Percentiles rank a stretch among this genome's conserved stretches.
phyloP scores from a whole-genome alignment of 352 stramenopile genomes.

The Phytopythium litorale region DNA sequence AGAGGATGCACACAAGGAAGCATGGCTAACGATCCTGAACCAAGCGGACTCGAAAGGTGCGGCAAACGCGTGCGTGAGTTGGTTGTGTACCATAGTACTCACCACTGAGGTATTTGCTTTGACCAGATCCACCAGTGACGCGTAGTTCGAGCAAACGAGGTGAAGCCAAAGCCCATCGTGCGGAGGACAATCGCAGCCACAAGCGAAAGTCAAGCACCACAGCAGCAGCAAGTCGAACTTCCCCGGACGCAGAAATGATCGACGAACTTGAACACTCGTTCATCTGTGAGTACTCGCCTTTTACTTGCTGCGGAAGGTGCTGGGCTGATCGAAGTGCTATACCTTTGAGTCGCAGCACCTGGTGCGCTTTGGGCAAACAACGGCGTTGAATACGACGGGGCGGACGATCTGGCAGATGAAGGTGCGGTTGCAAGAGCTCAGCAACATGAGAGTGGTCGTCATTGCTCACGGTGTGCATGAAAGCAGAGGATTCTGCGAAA shows the following conservation, averaged over 20 bases:
- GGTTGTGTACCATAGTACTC: not conserved
- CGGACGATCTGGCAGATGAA: not conserved
- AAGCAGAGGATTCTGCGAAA: not conserved
- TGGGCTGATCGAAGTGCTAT: not conserved
- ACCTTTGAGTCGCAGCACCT: not conserved
- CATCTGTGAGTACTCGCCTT: not conserved
- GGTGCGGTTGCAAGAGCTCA: not conserved
- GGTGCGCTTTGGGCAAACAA: not conserved
- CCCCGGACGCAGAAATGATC: not conserved
- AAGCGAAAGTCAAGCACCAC: not conserved
- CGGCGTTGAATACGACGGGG: not conserved
- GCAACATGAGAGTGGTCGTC: not conserved
- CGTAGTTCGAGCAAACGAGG: not conserved
- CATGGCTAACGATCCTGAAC: not conserved
- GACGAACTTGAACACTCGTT: constrained; percentile 1
- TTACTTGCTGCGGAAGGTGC: not conserved
- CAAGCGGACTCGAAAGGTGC: not conserved
- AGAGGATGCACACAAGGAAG: not conserved
- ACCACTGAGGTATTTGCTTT: not conserved
- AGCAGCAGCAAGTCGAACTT: not conserved
- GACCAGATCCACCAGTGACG: not conserved
- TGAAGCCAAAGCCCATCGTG: not conserved
- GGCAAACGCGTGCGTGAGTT: not conserved
- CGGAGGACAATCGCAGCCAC: not conserved
- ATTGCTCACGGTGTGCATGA: not conserved